Base-by-base conservation (phyloP, 768 basidiomycete genomes). In the Suillus americanus region DNA sequence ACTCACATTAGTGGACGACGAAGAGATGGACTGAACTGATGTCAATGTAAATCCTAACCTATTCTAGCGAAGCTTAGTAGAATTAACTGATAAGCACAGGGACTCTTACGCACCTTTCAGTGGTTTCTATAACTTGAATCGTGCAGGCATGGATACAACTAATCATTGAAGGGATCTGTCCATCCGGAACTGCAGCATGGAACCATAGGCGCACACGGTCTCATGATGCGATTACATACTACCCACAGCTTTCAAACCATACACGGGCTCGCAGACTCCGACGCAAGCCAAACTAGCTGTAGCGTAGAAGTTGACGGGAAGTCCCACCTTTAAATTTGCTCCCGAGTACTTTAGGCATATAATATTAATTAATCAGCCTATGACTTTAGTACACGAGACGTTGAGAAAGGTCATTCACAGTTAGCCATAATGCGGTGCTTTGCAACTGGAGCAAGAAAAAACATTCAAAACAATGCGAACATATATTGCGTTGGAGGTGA, bases 91-190 rank as follows among this genome's bases (percentile, higher is more conserved):
- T 14, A 7, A 14, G 23, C n/a, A 50, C 7, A 6, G 14, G 46
- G 82, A 87, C 64, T 81, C 85, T 33, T 92, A 92, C 74, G 90
- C 92, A 5, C 89, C 88, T n/a, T 93, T 94, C 69, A 91, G 92
- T n/a, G n/a, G n/a, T 7, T 87, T 92, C 71, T 94, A 89, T 73
- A 87, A 94, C 64, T 82, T 94, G 69, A 94, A 94, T 74, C 86
- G 92, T 61, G 85, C 88, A 71, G 91, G 76, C 86, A 89, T 54
- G 93, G 92, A 71, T 90, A 90, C 71, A 84, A 87, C 63, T 6
- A 45, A 3, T 20, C 20, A 10, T 9, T 3, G 6, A 8, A 20
- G 5, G 18, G 20, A 20, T 13, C 46, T 13, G 46, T 23, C 46
- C 13, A 3, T 25, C 25, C 48, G 12, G 14, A 50, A 16, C 25